A percentile compares a stretch with the other conserved stretches of the same genome.
Evolutionary conservation across 2,329 filamentous ascomycete genomes (phyloP).

Genomic region (Dactylellina haptotyla): DNA sequence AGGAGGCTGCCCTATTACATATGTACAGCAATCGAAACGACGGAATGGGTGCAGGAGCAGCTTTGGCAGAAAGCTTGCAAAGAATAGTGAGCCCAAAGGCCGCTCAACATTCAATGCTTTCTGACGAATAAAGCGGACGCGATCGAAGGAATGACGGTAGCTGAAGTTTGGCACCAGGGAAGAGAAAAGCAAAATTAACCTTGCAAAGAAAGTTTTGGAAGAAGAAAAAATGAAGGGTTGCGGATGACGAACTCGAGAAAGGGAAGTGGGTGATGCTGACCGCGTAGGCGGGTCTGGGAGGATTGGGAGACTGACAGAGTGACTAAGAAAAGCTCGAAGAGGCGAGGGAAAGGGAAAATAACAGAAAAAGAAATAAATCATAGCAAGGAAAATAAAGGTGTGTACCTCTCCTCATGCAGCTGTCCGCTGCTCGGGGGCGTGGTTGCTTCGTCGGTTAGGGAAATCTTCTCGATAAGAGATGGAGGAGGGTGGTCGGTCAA

Average conservation of each 20-base stretch:
- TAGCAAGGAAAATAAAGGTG: slow-evolving; percentile 37
- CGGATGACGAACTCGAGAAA: slow-evolving; percentile 29
- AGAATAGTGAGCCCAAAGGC: slow-evolving; percentile 2
- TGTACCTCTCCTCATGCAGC: slow-evolving; percentile 49
- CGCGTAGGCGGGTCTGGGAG: slow-evolving; percentile 46
- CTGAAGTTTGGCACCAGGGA: not conserved
- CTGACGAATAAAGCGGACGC: slow-evolving; percentile 24
- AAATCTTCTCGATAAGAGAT: slow-evolving; percentile 53
- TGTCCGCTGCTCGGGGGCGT: slow-evolving; percentile 42
- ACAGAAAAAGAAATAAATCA: slow-evolving; percentile 41
- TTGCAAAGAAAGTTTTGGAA: slow-evolving; percentile 19
- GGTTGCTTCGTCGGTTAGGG: slow-evolving; percentile 43
- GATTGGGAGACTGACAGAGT: slow-evolving; percentile 20
- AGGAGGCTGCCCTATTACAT: slow-evolving; percentile 37
- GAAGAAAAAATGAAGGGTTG: slow-evolving; percentile 7
- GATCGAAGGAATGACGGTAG: slow-evolving; percentile 12
- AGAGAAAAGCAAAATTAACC: slow-evolving; percentile 31
- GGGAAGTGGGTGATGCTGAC: slow-evolving; percentile 40
- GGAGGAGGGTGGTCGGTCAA: slow-evolving; percentile 43
- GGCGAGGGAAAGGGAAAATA: slow-evolving; percentile 47
- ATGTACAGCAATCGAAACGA: slow-evolving; percentile 42
- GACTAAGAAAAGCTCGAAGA: slow-evolving; percentile 44
- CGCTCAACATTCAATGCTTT: not conserved
- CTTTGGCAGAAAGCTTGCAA: slow-evolving; percentile 11
- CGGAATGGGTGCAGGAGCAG: slow-evolving; percentile 31